A percentile compares a stretch with the other conserved stretches of the same genome.
Conservation (phyloP, 495 filamentous ascomycete species). For the Aspergillus incahuasiensis region DNA sequence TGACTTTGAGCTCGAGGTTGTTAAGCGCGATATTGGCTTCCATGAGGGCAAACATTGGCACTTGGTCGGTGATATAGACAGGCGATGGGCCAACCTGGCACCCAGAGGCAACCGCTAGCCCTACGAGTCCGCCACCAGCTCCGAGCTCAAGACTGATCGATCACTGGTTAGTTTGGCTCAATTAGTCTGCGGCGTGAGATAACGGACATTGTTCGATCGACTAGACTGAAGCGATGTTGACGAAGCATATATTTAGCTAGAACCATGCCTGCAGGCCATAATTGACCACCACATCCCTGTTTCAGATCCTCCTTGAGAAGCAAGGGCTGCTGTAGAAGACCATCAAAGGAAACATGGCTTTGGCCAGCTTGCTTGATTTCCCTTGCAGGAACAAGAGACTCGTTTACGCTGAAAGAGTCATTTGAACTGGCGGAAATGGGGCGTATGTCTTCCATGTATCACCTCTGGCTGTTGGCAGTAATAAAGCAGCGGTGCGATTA, state of each 20-base stretch:
- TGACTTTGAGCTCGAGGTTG: slow-evolving; percentile 53
- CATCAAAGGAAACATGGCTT: slow-evolving; percentile 64
- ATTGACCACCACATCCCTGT: slow-evolving; percentile 83
- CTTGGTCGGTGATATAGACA: slow-evolving; percentile 79
- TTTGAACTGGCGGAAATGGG: slow-evolving; percentile 16
- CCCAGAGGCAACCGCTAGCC: slow-evolving; percentile 41
- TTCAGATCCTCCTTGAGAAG: slow-evolving; percentile 77
- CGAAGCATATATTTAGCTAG: slow-evolving; percentile 78
- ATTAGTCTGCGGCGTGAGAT: slow-evolving; percentile 2
- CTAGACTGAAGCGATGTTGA: slow-evolving; percentile 55
- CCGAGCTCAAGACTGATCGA: slow-evolving; percentile 79
- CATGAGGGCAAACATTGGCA: slow-evolving; percentile 79
- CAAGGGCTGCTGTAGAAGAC: slow-evolving; percentile 64
- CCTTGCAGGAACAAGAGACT: slow-evolving; percentile 63
- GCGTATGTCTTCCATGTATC: not conserved
- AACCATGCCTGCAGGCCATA: slow-evolving; percentile 92
- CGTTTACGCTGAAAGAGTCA: slow-evolving; percentile 45
- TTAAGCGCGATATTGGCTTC: slow-evolving; percentile 79
- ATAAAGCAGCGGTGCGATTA: no score
- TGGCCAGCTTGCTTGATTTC: slow-evolving; percentile 59
- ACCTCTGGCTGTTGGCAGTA: no score
- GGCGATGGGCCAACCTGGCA: slow-evolving; percentile 32
- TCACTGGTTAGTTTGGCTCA: slow-evolving; percentile 4
- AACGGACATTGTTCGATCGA: slow-evolving; percentile 66
- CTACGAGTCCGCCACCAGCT: slow-evolving; percentile 86